Percentiles rank a stretch among this genome's conserved stretches.
These are phyloP conservation scores for Eustoma russellianum DNA, from an alignment of 257 asterid species.

Conservation along the genomic window DNA sequence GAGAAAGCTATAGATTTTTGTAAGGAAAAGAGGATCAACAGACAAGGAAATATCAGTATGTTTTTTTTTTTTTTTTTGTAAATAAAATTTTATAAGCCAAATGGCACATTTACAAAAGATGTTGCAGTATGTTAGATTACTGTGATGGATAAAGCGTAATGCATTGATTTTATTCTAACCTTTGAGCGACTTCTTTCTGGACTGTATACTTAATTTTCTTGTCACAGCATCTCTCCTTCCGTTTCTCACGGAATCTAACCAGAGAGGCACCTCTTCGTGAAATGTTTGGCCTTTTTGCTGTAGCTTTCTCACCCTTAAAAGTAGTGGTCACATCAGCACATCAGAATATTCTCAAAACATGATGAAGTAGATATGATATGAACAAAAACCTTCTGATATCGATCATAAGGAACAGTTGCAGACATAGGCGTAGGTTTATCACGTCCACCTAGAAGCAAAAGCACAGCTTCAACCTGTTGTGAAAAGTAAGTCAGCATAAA, in stretches of 20 bases:
- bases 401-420: constrained; percentile 6
- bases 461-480: constrained; percentile 30
- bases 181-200: constrained; percentile 34
- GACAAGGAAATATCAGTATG: neutral
- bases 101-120: too few relatives aligned
- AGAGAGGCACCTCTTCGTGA: constrained; percentile 29
- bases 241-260: constrained; percentile 32
- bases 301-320: constrained; percentile 16
- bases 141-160: neutral
- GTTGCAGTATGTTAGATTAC: neutral
- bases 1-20: neutral
- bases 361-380: neutral
- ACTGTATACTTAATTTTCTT: constrained; percentile 29
- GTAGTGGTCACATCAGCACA: too few relatives aligned
- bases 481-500: neutral
- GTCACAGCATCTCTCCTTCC: constrained; percentile 39
- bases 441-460: constrained; percentile 25
- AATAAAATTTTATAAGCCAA: too few relatives aligned
- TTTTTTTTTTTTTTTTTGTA: too few relatives aligned
- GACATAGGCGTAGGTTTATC: constrained; percentile 20
- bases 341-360: neutral
- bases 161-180: constrained; percentile 13
- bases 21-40: neutral
- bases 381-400: constrained; percentile 15
- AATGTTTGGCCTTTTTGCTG: constrained; percentile 20